Conservation (phyloP, 805 yeast species). For the Tetrapisispora nanseiensis region DNA sequence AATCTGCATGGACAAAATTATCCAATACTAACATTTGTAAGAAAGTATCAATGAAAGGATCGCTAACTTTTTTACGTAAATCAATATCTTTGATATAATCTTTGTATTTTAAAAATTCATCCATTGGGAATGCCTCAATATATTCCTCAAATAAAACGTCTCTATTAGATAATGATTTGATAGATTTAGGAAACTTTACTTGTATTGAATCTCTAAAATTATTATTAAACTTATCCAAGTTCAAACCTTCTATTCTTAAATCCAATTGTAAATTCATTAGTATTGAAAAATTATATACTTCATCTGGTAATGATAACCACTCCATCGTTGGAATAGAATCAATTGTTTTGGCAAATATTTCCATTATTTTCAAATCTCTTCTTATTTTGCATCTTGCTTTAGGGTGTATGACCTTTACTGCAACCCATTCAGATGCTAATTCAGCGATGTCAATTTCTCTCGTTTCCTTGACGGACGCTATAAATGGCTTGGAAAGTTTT, state of each 20-base stretch:
- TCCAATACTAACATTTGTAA: constrained; percentile 86
- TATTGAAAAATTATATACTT: constrained; percentile 76
- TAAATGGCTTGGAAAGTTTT: constrained; percentile 41
- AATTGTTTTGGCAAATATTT: constrained; percentile 60
- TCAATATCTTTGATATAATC: constrained; percentile 21
- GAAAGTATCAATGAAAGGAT: constrained; percentile 82
- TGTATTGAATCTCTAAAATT: constrained; percentile 52
- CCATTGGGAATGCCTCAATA: constrained; percentile 76
- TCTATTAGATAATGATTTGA: constrained; percentile 45
- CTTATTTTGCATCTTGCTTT: constrained; percentile 58
- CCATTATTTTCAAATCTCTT: constrained; percentile 80
- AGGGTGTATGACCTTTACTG: constrained; percentile 91
- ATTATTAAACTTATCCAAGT: constrained; percentile 58
- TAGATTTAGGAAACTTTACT: constrained; percentile 64
- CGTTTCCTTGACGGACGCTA: constrained; percentile 16
- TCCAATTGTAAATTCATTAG: constrained; percentile 88
- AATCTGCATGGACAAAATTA: constrained; percentile 91
- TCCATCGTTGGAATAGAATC: constrained; percentile 87
- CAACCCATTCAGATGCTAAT: constrained; percentile 48
- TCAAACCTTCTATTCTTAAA: constrained; percentile 79
- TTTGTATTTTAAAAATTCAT: constrained; percentile 45
- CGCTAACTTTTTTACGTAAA: constrained; percentile 61
- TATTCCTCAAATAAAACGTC: constrained; percentile 78
- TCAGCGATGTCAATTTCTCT: too few species aligned
- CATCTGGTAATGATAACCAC: constrained; percentile 92